phyloP scores from a whole-genome alignment of 2,329 filamentous ascomycete genomes.

The Diaporthe sp. region DNA sequence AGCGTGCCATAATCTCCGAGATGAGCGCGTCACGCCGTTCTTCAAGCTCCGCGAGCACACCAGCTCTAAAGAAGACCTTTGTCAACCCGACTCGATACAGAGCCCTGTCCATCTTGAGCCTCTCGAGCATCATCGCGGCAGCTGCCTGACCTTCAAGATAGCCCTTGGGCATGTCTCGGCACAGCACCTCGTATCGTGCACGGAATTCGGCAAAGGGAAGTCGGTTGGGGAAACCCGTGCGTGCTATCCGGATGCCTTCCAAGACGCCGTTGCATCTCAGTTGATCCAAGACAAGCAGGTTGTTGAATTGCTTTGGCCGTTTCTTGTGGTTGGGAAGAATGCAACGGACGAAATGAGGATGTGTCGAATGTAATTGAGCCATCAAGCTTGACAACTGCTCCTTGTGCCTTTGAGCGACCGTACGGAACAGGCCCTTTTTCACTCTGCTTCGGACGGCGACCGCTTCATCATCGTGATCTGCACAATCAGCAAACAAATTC shows the following conservation, averaged over 20 bases:
- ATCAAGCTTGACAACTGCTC: slow-evolving; percentile 98
- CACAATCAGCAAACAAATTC: slow-evolving; percentile 88
- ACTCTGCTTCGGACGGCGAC: slow-evolving; percentile 82
- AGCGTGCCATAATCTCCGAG: slow-evolving; percentile 91
- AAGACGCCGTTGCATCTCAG: slow-evolving; percentile 98
- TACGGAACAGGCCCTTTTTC: slow-evolving; percentile 97
- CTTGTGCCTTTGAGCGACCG: slow-evolving; percentile 96
- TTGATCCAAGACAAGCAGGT: slow-evolving; percentile 94
- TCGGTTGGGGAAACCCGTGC: slow-evolving; percentile 96
- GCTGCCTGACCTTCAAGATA: slow-evolving; percentile 92
- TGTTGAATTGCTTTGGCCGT: slow-evolving; percentile 90
- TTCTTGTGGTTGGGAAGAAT: slow-evolving; percentile 99
- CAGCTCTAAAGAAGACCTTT: slow-evolving; percentile 98
- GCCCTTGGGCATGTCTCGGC: slow-evolving; percentile 86
- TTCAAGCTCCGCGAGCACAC: slow-evolving; percentile 95
- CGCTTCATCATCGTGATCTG: slow-evolving; percentile 81
- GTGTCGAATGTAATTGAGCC: slow-evolving; percentile 93
- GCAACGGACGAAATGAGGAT: slow-evolving; percentile 98
- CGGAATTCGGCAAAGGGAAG: slow-evolving; percentile 94
- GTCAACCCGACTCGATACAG: slow-evolving; percentile 95
- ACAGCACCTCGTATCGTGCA: slow-evolving; percentile 95
- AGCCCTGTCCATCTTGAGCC: slow-evolving; percentile 85
- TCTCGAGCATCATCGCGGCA: slow-evolving; percentile 88
- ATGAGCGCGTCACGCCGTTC: slow-evolving; percentile 95
- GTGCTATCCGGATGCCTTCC: slow-evolving; percentile 97